phyloP scores from a whole-genome alignment of 495 filamentous ascomycete species.

The Penicillium silybi region DNA sequence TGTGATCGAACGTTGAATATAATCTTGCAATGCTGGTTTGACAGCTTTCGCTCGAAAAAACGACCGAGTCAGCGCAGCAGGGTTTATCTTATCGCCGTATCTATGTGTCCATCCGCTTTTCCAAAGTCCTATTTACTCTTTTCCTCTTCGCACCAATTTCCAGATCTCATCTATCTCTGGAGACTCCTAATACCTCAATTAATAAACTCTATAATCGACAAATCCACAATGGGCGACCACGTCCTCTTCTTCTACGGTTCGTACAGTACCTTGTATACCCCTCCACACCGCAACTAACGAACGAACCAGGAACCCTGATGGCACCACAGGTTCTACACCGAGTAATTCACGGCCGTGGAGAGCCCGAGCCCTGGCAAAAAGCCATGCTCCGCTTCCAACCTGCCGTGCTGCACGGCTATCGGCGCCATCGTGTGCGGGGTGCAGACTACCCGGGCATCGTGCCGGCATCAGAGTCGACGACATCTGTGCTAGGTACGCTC shows the following conservation, averaged over 20 bases:
- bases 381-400: slow-evolving; percentile 61
- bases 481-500: slow-evolving; percentile 71
- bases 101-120: not conserved
- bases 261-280: slow-evolving; percentile 22
- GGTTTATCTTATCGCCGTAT: not conserved
- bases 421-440: slow-evolving; percentile 60
- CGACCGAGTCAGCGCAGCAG: not conserved
- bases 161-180: not conserved
- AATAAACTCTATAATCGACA: not conserved
- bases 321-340: slow-evolving; percentile 74
- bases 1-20: not conserved
- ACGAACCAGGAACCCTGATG: slow-evolving; percentile 57
- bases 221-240: slow-evolving; percentile 35
- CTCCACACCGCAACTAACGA: not conserved
- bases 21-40: not conserved
- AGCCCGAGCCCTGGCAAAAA: slow-evolving; percentile 47
- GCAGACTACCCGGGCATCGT: slow-evolving; percentile 88
- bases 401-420: slow-evolving; percentile 69
- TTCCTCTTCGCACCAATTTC: not conserved
- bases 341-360: slow-evolving; percentile 65
- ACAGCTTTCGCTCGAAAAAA: not conserved
- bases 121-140: not conserved
- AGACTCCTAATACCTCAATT: not conserved
- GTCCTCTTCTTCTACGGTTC: slow-evolving; percentile 55
- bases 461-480: slow-evolving; percentile 17